Evolutionary conservation across 139 green algal genomes (phyloP), one percentile per base, ranked within the genome.

Genomic region (Haematococcus sp.): DNA sequence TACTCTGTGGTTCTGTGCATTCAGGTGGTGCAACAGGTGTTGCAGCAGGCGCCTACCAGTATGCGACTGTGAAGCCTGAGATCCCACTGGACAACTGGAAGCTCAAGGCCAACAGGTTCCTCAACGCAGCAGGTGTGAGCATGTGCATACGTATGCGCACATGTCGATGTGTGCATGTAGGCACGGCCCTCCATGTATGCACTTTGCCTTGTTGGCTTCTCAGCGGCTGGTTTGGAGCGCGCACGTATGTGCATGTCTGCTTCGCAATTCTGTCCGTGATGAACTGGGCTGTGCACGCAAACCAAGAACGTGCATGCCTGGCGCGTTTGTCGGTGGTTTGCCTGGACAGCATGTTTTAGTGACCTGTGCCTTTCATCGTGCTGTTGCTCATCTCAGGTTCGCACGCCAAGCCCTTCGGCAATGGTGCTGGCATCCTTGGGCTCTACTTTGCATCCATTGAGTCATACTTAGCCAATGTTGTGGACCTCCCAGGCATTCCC

Each of bases 361-460:
- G 40, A 7, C 40, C 11, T 7, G 40, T 49, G 40, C 40, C 40
- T 11, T 49, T 49, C 7, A 7, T 49, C 40, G 7, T 7, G 7
- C 40, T 49, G 40, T 11, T 49, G 7, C 40, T 49, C 11, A 20
- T 20, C 23, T 4, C 76, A 85, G 84, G 81, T 17, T 80, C 66
- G 27, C 73, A 80, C 19, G 83, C 79, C 5, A 54, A 76, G 30
- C 76, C 68, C 20, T 83, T 84, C 60, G 91, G 86, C 43, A 94
- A 95, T 76, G 77, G 87, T 31, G 73, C 88, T 25, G 92, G 91
- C 28, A 88, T 94, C 44, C 67, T 96, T 4, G 92, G 92, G 35
- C 77, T 97, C 27, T 89, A 91, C 73, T 97, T 94, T 75, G 78
- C 88, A 0, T 70, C 65, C 20, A 79, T 75, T 2, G 92, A 97